Base-by-base conservation (phyloP, 306 rosid genomes). In the Prunus padus region DNA sequence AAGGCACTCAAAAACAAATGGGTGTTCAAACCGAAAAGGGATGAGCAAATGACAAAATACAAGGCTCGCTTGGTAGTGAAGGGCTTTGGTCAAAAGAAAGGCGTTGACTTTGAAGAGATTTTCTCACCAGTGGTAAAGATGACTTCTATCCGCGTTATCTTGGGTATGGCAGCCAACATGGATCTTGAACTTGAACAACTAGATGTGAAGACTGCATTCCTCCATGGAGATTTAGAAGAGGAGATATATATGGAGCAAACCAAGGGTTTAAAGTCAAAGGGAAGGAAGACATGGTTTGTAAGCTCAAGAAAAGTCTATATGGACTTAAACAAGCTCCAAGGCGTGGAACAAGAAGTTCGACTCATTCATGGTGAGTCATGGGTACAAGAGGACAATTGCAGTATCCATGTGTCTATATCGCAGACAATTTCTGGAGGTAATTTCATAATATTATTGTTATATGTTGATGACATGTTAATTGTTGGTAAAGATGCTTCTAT, bases 381-480 rank as follows among this genome's bases (percentile, higher is more conserved):
- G 51, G 16, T 46, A 46, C 51, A 46, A 46, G 51, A 46, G 16
- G 13, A 46, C 51, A 3, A 13, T 11, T 46, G 51, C 5, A 11
- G 16, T n/a, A 46, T 16, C 3, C 51, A 2, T 46, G 20, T 50
- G 55, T 50, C n/a, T 50, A 50, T 13, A 50, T 50, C n/a, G n/a
- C 20, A 16, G 16, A 50, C 8, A 26, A 12, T 40, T 33, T 37
- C 0, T 30, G 49, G 23, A 14, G n/a, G 18, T 11, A 22, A 62
- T 11, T 63, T 46, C 12, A 47, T 62, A 28, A 37, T 71, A 4
- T 44, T 55, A 4, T 47, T 68, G 8, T 16, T 55, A 1, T 73
- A 59, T 59, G 73, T 54, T 15, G 31, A 37, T 4, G 20, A 74
- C n/a, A 74, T 74, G 69, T 8, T 59, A 3, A 60, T 61, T 42